Conservation (phyloP, 768 basidiomycete species). For the Lactifluus volemus region DNA sequence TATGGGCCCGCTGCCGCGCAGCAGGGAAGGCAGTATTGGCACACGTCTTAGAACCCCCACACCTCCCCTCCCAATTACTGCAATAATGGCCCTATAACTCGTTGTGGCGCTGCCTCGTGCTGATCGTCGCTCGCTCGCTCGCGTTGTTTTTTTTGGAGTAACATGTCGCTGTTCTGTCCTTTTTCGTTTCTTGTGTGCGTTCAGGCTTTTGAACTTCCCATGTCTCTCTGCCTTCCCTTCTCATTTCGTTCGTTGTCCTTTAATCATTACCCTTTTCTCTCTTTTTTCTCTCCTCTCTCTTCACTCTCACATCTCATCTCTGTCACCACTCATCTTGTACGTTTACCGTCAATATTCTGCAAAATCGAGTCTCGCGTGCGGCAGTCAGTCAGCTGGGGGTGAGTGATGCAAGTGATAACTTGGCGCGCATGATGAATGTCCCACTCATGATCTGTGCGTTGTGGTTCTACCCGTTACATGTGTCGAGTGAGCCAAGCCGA, state of each 20-base stretch:
- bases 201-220: slow-evolving; percentile 1
- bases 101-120: not conserved
- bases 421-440: no score
- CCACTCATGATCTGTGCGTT: no score
- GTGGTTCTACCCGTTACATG: no score
- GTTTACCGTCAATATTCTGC: slow-evolving; percentile 20
- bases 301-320: slow-evolving; percentile 18
- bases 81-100: not conserved
- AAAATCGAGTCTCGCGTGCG: slow-evolving; percentile 12
- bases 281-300: slow-evolving; percentile 11
- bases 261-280: not conserved
- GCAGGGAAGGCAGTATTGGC: slow-evolving; percentile 38
- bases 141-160: not conserved
- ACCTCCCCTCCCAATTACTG: no score
- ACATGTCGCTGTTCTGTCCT: not conserved
- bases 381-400: not conserved
- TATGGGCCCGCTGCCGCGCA: slow-evolving; percentile 39
- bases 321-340: slow-evolving; percentile 22
- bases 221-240: slow-evolving; percentile 4
- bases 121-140: not conserved
- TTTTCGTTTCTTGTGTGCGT: slow-evolving; percentile 2
- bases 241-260: not conserved
- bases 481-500: no score
- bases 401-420: no score
- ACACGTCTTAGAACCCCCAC: not conserved